Percentiles rank a stretch among this genome's conserved stretches.
Evolutionary conservation across 306 rosid genomes (phyloP).

Genomic region (Gillenia trifoliata): DNA sequence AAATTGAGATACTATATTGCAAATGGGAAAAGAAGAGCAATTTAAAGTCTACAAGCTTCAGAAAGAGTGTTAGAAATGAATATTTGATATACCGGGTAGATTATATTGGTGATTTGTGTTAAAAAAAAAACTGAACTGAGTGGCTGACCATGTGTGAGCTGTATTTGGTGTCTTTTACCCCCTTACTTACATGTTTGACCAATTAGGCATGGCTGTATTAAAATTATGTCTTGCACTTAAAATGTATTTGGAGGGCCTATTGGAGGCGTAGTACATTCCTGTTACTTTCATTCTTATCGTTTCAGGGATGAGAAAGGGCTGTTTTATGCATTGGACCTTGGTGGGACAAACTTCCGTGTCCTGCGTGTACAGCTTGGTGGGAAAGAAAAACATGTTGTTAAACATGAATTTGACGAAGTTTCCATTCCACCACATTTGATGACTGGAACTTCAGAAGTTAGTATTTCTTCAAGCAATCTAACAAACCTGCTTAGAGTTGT

Average conservation of each 20-base stretch:
- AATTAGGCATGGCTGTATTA: neutral
- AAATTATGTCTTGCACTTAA: neutral
- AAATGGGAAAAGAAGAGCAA: neutral
- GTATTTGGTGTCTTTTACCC: neutral
- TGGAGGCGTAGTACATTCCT: neutral
- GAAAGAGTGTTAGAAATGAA: neutral
- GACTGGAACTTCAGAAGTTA: slow-evolving; percentile 76
- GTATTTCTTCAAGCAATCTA: slow-evolving; percentile 33
- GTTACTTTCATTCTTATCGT: slow-evolving; percentile 14
- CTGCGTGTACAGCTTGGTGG: slow-evolving; percentile 90
- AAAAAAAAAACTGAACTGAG: neutral
- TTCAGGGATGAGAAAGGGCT: slow-evolving; percentile 81
- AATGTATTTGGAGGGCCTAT: neutral
- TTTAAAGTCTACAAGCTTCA: neutral
- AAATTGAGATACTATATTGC: neutral
- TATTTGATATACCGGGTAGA: neutral
- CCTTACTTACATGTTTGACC: neutral
- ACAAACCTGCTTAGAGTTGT: neutral
- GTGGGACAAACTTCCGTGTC: slow-evolving; percentile 94
- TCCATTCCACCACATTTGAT: slow-evolving; percentile 92
- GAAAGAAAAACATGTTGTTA: slow-evolving; percentile 50
- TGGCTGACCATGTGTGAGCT: neutral
- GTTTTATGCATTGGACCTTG: slow-evolving; percentile 93
- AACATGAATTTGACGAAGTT: slow-evolving; percentile 66
- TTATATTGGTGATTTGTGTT: neutral